Percentiles rank a stretch among this genome's conserved stretches.
Conservation (phyloP, 2,329 filamentous ascomycete genomes). For the Paracorniculantispora psalliotae region DNA sequence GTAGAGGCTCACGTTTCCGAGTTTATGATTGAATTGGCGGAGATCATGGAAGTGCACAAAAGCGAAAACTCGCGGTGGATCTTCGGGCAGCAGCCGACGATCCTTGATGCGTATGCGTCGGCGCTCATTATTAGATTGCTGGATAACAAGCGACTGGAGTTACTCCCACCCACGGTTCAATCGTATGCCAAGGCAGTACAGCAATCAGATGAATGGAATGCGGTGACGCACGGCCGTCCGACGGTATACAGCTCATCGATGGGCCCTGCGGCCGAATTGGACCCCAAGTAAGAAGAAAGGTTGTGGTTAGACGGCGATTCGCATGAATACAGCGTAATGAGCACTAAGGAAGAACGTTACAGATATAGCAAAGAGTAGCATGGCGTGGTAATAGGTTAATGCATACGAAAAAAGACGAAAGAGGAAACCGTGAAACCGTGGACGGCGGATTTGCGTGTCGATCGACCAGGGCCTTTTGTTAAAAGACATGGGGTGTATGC, state of each 20-base stretch:
- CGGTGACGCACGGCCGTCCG: constrained; percentile 22
- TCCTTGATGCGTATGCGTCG: constrained; percentile 26
- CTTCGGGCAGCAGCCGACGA: constrained; percentile 24
- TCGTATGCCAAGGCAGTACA: constrained; percentile 20
- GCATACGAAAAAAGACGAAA: not conserved
- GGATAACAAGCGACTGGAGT: constrained; percentile 21
- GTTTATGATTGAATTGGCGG: constrained; percentile 21
- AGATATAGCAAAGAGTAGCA: not conserved
- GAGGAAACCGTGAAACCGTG: not conserved
- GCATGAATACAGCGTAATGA: not conserved
- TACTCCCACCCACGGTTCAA: constrained; percentile 20
- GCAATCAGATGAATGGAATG: constrained; percentile 23
- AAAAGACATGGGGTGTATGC: too few relatives aligned
- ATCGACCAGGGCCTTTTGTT: not conserved
- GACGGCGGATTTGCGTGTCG: not conserved
- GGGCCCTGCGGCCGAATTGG: constrained; percentile 20
- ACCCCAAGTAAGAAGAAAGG: constrained; percentile 17
- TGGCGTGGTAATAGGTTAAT: not conserved
- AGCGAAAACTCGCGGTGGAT: constrained; percentile 20
- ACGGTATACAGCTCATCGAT: constrained; percentile 21
- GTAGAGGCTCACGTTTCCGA: constrained; percentile 20
- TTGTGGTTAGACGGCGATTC: too few relatives aligned
- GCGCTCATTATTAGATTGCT: constrained; percentile 21
- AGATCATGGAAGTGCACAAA: constrained; percentile 15
- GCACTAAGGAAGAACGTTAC: not conserved